Base-by-base conservation (phyloP, 768 basidiomycete genomes). In the Lactarius sp. region DNA sequence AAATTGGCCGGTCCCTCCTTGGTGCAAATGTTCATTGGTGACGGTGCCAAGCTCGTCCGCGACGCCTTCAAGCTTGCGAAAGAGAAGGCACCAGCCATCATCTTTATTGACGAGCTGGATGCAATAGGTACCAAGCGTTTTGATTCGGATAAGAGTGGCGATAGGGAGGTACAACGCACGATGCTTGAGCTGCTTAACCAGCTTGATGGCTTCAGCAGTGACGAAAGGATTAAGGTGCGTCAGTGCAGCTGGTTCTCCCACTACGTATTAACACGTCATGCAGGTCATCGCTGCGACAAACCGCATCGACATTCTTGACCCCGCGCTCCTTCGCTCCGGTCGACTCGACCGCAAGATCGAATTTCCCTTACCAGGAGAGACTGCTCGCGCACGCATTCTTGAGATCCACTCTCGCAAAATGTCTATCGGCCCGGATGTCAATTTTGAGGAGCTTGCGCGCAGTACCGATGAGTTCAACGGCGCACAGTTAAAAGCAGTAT, bases 21-120 rank as follows among this genome's bases (percentile, higher is more conserved):
- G 57, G 97, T 99, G 13, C 97, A 99, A 76, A 99, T 98, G 97
- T 99, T 96, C 75, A 99, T 99, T 69, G 97, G 97, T 76, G 97
- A 98, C 74, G 97, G 97, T 71, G 97, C 97, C 59, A 98, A 98
- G 75, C 85, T 99, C 56, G 97, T 99, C 22, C 92, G 97, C 52
- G 97, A 99, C 71, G 96, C 96, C 3, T 98, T 99, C 73, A 94
- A 95, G 52, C 82, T 99, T 52, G 97, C 97, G 18, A 98, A 98
- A 76, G 92, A 97, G 81, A 98, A 98, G 71, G 92, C 94, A 1
- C 95, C 95, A 6, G 90, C 94, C n/a, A 98, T 98, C 74, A 98
- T 98, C 75, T 98, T 98, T 77, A 98, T 98, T 68, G 96, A 98
- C 71, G 96, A 98, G 72, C 75, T 98, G 72, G 96, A 98, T 74